A percentile compares a stretch with the other conserved stretches of the same genome.
phyloP scores from a whole-genome alignment of 2,329 filamentous ascomycete species.

The Trichophyton benhamiae region DNA sequence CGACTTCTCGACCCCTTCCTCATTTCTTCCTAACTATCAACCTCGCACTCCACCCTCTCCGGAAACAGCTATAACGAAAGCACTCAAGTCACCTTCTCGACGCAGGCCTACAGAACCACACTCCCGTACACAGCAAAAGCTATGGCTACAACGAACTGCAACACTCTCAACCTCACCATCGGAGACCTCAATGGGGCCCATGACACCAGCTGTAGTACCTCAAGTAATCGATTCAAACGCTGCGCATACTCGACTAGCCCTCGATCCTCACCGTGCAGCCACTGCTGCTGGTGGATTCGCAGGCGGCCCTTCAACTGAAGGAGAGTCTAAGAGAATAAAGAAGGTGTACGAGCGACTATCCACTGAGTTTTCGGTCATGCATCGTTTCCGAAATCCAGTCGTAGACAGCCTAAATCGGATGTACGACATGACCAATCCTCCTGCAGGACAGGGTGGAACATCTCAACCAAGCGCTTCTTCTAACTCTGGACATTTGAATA shows the following conservation, averaged over 20 bases:
- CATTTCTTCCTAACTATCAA: conserved; percentile 37
- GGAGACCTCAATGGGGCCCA: conserved; percentile 23
- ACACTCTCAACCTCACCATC: conserved; percentile 34
- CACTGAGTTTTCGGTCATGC: conserved; percentile 34
- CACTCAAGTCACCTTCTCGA: conserved; percentile 20
- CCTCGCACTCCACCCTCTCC: conserved; percentile 35
- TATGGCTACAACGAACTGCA: conserved; percentile 37
- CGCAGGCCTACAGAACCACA: conserved; percentile 27
- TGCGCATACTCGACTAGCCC: conserved; percentile 15
- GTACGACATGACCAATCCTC: conserved; percentile 4
- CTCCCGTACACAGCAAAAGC: conserved; percentile 38
- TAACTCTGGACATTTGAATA: background rate
- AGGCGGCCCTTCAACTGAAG: conserved; percentile 20
- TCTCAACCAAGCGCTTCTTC: background rate
- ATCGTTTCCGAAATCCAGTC: conserved; percentile 34
- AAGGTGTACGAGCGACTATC: conserved; percentile 35
- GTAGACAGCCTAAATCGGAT: conserved; percentile 31
- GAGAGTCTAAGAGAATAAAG: conserved; percentile 29
- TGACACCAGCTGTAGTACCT: conserved; percentile 21
- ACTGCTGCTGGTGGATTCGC: conserved; percentile 6
- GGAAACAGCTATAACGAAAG: conserved; percentile 21
- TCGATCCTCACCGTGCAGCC: conserved; percentile 9
- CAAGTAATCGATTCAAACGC: conserved; percentile 27
- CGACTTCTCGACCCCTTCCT: conserved; percentile 35
- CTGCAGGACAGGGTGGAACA: background rate